These are phyloP conservation scores for Ogataea zsoltii DNA, from an alignment of 805 yeast genomes.

Conservation along the genomic window DNA sequence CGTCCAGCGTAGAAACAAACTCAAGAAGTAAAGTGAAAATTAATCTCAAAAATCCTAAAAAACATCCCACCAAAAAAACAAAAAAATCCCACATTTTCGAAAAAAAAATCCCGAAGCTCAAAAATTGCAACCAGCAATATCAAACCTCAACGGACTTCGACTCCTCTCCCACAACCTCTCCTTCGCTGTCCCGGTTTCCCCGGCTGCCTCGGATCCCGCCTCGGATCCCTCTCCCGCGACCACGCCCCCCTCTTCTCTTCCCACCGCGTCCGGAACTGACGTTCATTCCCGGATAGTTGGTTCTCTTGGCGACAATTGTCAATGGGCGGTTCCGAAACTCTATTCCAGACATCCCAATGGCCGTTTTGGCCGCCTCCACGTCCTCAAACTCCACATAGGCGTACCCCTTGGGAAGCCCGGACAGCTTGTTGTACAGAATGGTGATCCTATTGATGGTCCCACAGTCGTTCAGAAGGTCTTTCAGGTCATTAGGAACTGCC, in stretches of 20 bases:
- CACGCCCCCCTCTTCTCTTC: slow-evolving; percentile 33
- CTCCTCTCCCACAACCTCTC: neutral
- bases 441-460: slow-evolving; percentile 82
- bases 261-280: slow-evolving; percentile 45
- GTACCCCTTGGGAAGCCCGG: slow-evolving; percentile 83
- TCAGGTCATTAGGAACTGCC: slow-evolving; percentile 73
- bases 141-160: too few relatives aligned
- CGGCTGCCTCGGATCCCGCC: slow-evolving; percentile 11
- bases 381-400: slow-evolving; percentile 82
- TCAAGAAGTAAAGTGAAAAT: too few relatives aligned
- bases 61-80: neutral
- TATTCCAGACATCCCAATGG: slow-evolving; percentile 63
- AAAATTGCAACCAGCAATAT: too few relatives aligned
- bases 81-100: neutral
- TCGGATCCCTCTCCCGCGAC: slow-evolving; percentile 2
- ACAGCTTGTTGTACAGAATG: slow-evolving; percentile 63
- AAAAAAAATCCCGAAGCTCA: too few relatives aligned
- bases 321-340: slow-evolving; percentile 66
- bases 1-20: too few relatives aligned
- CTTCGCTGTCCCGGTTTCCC: slow-evolving; percentile 16
- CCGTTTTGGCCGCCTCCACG: slow-evolving; percentile 59
- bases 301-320: slow-evolving; percentile 72
- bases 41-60: too few relatives aligned
- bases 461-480: slow-evolving; percentile 64
- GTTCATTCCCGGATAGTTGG: slow-evolving; percentile 60